phyloP scores from a whole-genome alignment of 225 moss, liverwort and hornwort genomes.

The Marchantia polymorpha region DNA sequence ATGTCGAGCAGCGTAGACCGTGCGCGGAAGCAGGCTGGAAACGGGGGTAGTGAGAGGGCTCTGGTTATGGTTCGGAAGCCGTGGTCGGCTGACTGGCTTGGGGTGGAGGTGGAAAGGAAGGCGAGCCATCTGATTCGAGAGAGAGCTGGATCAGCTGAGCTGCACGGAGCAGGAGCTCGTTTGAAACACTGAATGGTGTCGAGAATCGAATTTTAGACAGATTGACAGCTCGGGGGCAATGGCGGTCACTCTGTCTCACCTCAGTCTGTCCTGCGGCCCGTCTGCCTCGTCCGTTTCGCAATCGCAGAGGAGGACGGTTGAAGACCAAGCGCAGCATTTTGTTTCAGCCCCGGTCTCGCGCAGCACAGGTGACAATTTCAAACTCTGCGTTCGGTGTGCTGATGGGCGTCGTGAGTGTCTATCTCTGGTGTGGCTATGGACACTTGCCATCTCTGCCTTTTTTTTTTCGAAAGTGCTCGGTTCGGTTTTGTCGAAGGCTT shows the following conservation, averaged over 20 bases:
- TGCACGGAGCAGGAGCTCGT: not conserved
- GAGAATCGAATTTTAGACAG: not conserved
- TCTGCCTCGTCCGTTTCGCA: conserved; percentile 7
- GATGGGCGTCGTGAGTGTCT: not conserved
- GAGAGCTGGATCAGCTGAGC: not conserved
- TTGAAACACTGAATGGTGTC: conserved; percentile 8
- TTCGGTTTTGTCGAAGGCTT: not conserved
- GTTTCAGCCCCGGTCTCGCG: not conserved
- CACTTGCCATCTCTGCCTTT: not conserved
- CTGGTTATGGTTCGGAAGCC: not conserved
- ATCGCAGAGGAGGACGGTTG: conserved; percentile 1
- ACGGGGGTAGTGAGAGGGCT: conserved; percentile 2
- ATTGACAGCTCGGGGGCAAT: conserved; percentile 7
- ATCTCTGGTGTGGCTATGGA: not conserved
- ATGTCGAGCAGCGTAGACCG: not conserved
- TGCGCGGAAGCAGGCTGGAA: not conserved
- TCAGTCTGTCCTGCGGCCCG: conserved; percentile 8
- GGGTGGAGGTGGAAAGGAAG: not conserved
- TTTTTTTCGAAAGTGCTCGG: too few species aligned
- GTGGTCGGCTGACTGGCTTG: not conserved
- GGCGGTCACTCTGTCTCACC: conserved; percentile 30
- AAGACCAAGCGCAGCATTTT: not conserved
- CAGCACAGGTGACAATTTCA: conserved; percentile 7
- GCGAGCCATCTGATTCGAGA: not conserved
- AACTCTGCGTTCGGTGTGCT: not conserved